Base-by-base conservation (phyloP, 2,329 filamentous ascomycete species). In the Amylocarpus encephaloides region DNA sequence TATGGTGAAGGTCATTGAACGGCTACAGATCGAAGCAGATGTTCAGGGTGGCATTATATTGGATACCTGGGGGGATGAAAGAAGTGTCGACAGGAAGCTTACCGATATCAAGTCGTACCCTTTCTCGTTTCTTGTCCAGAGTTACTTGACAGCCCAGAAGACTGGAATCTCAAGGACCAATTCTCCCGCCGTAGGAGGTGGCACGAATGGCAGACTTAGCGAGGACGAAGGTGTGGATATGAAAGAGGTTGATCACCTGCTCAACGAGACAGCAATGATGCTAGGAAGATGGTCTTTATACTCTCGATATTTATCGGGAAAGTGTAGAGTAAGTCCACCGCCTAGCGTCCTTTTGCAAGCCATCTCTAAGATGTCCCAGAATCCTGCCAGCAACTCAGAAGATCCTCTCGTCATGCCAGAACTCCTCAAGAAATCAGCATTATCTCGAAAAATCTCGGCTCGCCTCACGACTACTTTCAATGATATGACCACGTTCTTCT, bases 31-130 rank as follows among this genome's bases (percentile, higher is more conserved):
- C 63, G 93, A 98, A 70, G 93, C 90, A 2, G 93, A 98, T 68
- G 85, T 95, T 1, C 93, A 98, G 70, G 93, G 91, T 16, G 93
- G 93, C 57, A 95, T 97, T 59, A 84, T 98, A 51, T 74, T 98
- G 46, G 93, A 98, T 66, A 93, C 91, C 0, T 98, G 93, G 90
- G 85, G 83, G 49, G 93, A 98, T 57, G 92, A 97, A 64, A 80
- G 90, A 52, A 79, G 75, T 52, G 81, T 98, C 43, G 87, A 92
- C 64, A 81, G 92, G 61, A 88, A 86, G 64, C 74, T 98, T 54
- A 97, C 88, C 2, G 93, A 98, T 63, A 88, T 95, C 68, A 97
- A 94, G 71, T 95, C 91, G 49, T 98, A 98, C 65, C 91, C 93
- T 0, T 98, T 95, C 67, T 95, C 91, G 0, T 98, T 98, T 65